Conservation (phyloP, 345 rosid genomes). For the Rhodomyrtus tomentosa region DNA sequence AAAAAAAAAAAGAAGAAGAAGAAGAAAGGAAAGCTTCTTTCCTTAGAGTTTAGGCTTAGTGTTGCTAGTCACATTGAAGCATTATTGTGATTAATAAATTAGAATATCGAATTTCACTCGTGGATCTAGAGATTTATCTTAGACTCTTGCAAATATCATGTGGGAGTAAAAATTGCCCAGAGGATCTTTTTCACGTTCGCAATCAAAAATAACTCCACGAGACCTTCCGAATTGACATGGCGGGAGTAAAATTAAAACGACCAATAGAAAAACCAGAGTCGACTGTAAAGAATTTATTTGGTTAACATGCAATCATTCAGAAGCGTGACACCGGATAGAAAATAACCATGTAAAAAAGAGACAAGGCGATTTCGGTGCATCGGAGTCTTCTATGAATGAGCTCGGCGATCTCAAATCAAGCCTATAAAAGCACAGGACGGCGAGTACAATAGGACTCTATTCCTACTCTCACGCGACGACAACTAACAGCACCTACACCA, state of each 20-base stretch:
- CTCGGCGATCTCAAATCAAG: background rate
- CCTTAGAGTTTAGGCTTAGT: too few relatives aligned
- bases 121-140: background rate
- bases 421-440: background rate
- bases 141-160: rapidly evolving
- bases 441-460: background rate
- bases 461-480: background rate
- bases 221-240: background rate
- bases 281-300: background rate
- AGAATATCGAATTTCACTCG: background rate
- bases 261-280: background rate
- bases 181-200: background rate
- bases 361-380: too few relatives aligned
- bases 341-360: too few relatives aligned
- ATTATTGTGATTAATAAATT: background rate
- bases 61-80: background rate
- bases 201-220: background rate
- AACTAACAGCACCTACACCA: background rate
- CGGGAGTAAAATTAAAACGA: background rate
- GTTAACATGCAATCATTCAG: background rate
- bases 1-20: background rate
- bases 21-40: background rate
- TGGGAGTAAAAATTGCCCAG: background rate
- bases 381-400: too few relatives aligned
- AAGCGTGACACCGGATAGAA: background rate